Evolutionary conservation across 768 basidiomycete genomes (phyloP).

Genomic region (Macrolepiota dolichaula): DNA sequence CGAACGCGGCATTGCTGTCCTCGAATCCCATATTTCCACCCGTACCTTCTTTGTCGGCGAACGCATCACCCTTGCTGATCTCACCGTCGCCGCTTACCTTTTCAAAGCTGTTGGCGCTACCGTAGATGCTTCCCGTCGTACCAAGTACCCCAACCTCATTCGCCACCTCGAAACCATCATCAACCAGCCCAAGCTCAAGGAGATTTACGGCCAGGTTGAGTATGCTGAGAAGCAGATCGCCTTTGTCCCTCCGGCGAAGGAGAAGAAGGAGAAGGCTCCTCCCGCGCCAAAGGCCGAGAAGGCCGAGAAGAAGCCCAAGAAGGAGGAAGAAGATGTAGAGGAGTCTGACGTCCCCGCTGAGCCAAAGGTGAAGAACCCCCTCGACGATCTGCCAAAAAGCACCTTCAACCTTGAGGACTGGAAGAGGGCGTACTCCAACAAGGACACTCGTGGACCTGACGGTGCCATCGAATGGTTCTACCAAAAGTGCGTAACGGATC

Average conservation of each 20-base stretch:
- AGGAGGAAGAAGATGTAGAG: conserved; percentile 70
- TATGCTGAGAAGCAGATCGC: conserved; percentile 69
- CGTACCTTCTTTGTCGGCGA: conserved; percentile 92
- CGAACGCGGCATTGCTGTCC: conserved; percentile 53
- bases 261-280: conserved; percentile 67
- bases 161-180: conserved; percentile 85
- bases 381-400: conserved; percentile 87
- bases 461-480: conserved; percentile 97
- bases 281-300: conserved; percentile 57
- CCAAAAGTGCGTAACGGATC: conserved; percentile 61
- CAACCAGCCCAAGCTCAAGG: conserved; percentile 78
- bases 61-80: conserved; percentile 91
- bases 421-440: conserved; percentile 98
- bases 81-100: conserved; percentile 62
- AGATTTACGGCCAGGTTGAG: conserved; percentile 54
- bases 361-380: conserved; percentile 93
- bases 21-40: conserved; percentile 71
- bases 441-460: conserved; percentile 82
- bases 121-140: conserved; percentile 64
- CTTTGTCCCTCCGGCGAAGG: conserved; percentile 74
- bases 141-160: conserved; percentile 70
- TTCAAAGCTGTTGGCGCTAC: conserved; percentile 49
- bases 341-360: conserved; percentile 69
- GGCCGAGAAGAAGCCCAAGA: conserved; percentile 64
- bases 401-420: conserved; percentile 91